Conservation (phyloP, 163 green algal genomes). For the Prototheca wickerhamii region DNA sequence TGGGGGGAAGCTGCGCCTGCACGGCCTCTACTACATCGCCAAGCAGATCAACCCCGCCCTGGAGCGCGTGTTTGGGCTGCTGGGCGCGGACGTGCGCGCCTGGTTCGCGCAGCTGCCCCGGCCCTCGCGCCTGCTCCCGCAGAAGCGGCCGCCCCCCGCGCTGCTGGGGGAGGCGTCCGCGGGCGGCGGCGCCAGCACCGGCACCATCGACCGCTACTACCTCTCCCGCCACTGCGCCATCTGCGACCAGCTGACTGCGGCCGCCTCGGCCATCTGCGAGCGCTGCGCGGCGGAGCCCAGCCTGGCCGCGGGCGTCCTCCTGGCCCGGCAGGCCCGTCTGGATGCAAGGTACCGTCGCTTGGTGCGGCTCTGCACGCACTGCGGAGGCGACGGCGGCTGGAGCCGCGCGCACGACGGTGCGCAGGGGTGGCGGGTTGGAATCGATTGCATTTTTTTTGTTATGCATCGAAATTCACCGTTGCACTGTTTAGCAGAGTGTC, state of each 20-base stretch:
- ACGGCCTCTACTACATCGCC: conserved; percentile 90
- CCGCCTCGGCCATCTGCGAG: conserved; percentile 50
- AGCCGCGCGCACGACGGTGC: not conserved
- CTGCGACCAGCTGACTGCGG: conserved; percentile 74
- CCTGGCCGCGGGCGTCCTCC: conserved; percentile 41
- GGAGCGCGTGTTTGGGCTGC: conserved; percentile 73
- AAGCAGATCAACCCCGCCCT: conserved; percentile 89
- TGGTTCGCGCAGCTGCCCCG: conserved; percentile 80
- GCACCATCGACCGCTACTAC: conserved; percentile 90
- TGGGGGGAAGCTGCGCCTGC: conserved; percentile 53
- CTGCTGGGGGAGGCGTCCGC: conserved; percentile 31
- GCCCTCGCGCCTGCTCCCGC: conserved; percentile 50
- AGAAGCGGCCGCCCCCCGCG: conserved; percentile 64
- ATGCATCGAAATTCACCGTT: not conserved
- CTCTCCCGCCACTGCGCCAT: conserved; percentile 80
- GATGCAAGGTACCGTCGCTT: conserved; percentile 56
- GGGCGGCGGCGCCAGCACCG: conserved; percentile 1
- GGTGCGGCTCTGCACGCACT: conserved; percentile 68
- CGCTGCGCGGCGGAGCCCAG: conserved; percentile 41
- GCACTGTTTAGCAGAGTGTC: conserved; percentile 10
- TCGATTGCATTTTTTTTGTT: not conserved
- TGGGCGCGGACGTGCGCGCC: conserved; percentile 72
- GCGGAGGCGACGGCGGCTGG: conserved; percentile 47
- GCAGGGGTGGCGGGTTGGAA: not conserved
- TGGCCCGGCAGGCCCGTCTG: conserved; percentile 36